Evolutionary conservation across 768 basidiomycete species (phyloP).

Genomic region (Piloderma croceum): DNA sequence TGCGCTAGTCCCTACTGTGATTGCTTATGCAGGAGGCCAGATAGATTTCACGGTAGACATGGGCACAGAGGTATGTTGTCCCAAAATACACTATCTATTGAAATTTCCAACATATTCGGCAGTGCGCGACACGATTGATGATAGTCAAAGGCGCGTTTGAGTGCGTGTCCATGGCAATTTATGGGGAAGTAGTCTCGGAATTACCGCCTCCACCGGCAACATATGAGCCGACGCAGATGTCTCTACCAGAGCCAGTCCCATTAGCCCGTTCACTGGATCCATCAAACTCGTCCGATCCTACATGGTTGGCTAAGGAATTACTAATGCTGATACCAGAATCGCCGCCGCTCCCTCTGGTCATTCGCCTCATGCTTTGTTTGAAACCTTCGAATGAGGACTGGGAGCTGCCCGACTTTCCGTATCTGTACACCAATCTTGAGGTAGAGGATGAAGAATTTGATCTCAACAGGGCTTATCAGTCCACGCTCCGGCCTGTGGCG

Average conservation of each 20-base stretch:
- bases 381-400: constrained; percentile 78
- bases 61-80: constrained; percentile 53
- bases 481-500: constrained; percentile 51
- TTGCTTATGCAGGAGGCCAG: constrained; percentile 67
- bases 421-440: constrained; percentile 58
- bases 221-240: constrained; percentile 35
- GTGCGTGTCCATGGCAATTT: constrained; percentile 58
- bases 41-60: constrained; percentile 65
- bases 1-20: constrained; percentile 62
- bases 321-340: constrained; percentile 56
- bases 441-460: constrained; percentile 48
- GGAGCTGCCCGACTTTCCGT: constrained; percentile 70
- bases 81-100: neutral
- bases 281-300: constrained; percentile 54
- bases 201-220: constrained; percentile 25
- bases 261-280: constrained; percentile 55
- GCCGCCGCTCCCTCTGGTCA: constrained; percentile 57
- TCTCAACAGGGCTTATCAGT: constrained; percentile 50
- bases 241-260: constrained; percentile 27
- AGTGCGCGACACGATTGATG: constrained; percentile 75
- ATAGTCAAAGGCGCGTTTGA: constrained; percentile 75
- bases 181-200: constrained; percentile 52
- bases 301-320: constrained; percentile 53
- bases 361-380: constrained; percentile 73
- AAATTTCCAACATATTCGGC: constrained; percentile 4